Percentiles rank a stretch among this genome's conserved stretches.
phyloP scores from a whole-genome alignment of 805 yeast species.

The Scheffersomyces ergatensis region DNA sequence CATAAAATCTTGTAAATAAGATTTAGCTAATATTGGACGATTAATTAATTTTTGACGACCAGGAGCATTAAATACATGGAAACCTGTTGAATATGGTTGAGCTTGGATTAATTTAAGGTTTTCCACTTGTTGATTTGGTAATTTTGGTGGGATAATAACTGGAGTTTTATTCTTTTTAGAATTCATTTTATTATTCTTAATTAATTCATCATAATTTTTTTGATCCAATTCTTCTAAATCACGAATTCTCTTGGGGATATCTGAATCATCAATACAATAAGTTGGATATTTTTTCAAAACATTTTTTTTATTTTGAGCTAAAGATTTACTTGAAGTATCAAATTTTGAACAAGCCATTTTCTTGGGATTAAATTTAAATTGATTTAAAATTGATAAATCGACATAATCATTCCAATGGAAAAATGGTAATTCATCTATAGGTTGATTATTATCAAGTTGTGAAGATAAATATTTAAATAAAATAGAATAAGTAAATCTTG shows the following conservation, averaged over 20 bases:
- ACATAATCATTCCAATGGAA: constrained; percentile 35
- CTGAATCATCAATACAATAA: constrained; percentile 23
- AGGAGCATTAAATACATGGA: constrained; percentile 34
- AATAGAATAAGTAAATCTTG: constrained; percentile 24
- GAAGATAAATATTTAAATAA: constrained; percentile 15
- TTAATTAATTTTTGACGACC: constrained; percentile 26
- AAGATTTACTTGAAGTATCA: constrained; percentile 11
- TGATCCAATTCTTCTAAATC: constrained; percentile 2
- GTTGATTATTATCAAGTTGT: constrained; percentile 4
- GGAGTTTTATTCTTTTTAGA: background rate
- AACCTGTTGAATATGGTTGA: constrained; percentile 26
- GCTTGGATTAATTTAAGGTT: constrained; percentile 6
- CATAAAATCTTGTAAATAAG: constrained; percentile 42
- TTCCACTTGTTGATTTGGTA: no score
- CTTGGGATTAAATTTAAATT: constrained; percentile 8
- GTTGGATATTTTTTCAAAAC: constrained; percentile 6
- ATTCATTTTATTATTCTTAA: background rate
- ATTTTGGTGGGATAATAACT: background rate
- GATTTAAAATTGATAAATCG: constrained; percentile 20
- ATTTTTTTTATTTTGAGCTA: background rate
- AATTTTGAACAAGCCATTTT: constrained; percentile 17
- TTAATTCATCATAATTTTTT: background rate
- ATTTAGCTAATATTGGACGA: constrained; percentile 31
- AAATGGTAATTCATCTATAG: constrained; percentile 11
- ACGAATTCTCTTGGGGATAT: no score